Percentiles rank a stretch among this genome's conserved stretches.
Conservation (phyloP, 192 early-diverging fungal species). For the Mycoemilia scoparia region DNA sequence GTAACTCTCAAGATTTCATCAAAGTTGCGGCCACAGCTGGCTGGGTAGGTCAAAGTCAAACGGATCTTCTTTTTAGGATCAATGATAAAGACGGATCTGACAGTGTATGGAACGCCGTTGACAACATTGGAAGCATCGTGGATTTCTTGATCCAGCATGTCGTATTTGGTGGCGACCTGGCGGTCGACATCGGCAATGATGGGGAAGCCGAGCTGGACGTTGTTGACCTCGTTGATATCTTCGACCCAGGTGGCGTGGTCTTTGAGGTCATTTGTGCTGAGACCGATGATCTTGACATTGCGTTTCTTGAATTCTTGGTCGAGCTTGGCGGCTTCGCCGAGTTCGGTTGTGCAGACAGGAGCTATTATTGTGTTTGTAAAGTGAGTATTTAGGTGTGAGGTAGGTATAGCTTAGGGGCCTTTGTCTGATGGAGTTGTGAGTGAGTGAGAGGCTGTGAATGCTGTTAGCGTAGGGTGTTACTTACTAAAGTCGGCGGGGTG, state of each 20-base stretch:
- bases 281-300: conserved; percentile 79
- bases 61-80: conserved; percentile 85
- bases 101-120: conserved; percentile 84
- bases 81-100: conserved; percentile 89
- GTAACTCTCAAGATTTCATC: conserved; percentile 85
- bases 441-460: no score
- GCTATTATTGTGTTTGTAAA: no score
- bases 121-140: conserved; percentile 72
- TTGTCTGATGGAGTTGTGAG: no score
- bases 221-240: conserved; percentile 85
- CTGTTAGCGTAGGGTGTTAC: no score
- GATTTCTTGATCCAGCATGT: conserved; percentile 86
- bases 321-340: conserved; percentile 78
- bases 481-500: conserved; percentile 97
- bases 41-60: conserved; percentile 80
- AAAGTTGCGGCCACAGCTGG: conserved; percentile 88
- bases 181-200: conserved; percentile 88
- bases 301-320: conserved; percentile 55
- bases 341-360: conserved; percentile 92
- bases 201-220: conserved; percentile 63
- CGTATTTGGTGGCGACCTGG: conserved; percentile 74
- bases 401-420: no score
- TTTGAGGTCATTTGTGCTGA: conserved; percentile 72
- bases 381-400: not conserved
- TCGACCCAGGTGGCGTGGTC: conserved; percentile 76